These are phyloP conservation scores for Fraxinus nigra DNA, from an alignment of 305 asterid genomes.

Conservation along the genomic window DNA sequence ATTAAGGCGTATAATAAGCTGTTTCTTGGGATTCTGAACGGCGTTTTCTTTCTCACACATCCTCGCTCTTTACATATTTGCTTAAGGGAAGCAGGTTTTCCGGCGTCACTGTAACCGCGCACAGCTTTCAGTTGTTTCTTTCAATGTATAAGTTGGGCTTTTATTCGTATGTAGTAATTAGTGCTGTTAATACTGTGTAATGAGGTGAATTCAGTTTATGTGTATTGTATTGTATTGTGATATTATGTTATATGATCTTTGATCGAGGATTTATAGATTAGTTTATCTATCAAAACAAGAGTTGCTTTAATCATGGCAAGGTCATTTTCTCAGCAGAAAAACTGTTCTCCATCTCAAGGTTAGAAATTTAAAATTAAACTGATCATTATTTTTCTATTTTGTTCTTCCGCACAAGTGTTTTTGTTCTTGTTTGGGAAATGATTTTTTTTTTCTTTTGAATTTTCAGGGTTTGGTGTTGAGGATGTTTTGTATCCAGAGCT, in stretches of 20 bases:
- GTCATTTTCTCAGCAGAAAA: conserved; percentile 50
- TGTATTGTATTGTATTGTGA: conserved; percentile 1
- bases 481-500: conserved; percentile 63
- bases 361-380: not conserved
- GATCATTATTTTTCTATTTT: not conserved
- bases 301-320: conserved; percentile 52
- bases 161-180: not conserved
- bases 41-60: conserved; percentile 35
- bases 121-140: not conserved
- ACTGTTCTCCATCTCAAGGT: conserved; percentile 48
- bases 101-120: not conserved
- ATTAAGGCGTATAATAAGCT: conserved; percentile 31
- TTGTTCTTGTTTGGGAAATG: conserved; percentile 3
- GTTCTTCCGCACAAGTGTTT: not conserved
- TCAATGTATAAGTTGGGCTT: not conserved
- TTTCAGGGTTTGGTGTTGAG: conserved; percentile 45
- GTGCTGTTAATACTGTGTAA: not conserved
- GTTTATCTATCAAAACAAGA: conserved; percentile 11
- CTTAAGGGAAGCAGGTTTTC: not conserved
- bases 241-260: not conserved
- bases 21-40: conserved; percentile 45
- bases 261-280: conserved; percentile 31
- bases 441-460: conserved; percentile 1
- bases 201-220: conserved; percentile 19
- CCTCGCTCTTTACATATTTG: conserved; percentile 9